phyloP scores from a whole-genome alignment of 257 asterid genomes.

The Eucommia ulmoides region DNA sequence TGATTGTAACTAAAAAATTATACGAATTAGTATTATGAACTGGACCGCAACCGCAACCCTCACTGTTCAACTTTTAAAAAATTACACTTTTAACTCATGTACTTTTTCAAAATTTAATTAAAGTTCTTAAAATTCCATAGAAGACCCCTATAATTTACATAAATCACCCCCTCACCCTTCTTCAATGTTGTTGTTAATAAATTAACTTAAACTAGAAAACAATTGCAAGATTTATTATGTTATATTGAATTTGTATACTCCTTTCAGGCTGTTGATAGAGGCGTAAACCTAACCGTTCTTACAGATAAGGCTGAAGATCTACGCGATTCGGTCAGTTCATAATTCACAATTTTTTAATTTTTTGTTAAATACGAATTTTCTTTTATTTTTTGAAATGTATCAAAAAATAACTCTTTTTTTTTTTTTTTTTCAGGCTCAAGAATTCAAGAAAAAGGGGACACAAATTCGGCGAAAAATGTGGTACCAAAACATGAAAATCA shows the following conservation, averaged over 20 bases:
- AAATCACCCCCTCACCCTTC: too few species aligned
- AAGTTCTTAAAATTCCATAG: too few species aligned
- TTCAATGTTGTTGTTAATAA: too few species aligned
- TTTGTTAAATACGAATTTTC: neutral
- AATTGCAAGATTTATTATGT: neutral
- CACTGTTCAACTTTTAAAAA: too few species aligned
- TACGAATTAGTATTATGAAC: too few species aligned
- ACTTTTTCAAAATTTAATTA: too few species aligned
- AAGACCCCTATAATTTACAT: too few species aligned
- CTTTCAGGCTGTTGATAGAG: conserved; percentile 69
- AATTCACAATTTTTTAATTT: neutral
- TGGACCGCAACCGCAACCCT: too few species aligned
- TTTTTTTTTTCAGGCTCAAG: conserved; percentile 42
- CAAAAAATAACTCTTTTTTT: conserved; percentile 1
- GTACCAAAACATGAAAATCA: conserved; percentile 87
- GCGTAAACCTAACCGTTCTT: conserved; percentile 52
- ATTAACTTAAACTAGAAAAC: too few species aligned
- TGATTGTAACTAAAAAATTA: too few species aligned
- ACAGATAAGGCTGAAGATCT: conserved; percentile 62
- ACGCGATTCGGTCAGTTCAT: conserved; percentile 47
- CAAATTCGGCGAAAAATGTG: conserved; percentile 79
- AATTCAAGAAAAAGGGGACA: conserved; percentile 34
- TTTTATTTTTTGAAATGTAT: neutral
- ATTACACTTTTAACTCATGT: too few species aligned
- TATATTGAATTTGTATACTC: conserved; percentile 3